These are phyloP conservation scores for Blastosporella zonata DNA, from an alignment of 1,284 basidiomycete species.

Conservation along the genomic window DNA sequence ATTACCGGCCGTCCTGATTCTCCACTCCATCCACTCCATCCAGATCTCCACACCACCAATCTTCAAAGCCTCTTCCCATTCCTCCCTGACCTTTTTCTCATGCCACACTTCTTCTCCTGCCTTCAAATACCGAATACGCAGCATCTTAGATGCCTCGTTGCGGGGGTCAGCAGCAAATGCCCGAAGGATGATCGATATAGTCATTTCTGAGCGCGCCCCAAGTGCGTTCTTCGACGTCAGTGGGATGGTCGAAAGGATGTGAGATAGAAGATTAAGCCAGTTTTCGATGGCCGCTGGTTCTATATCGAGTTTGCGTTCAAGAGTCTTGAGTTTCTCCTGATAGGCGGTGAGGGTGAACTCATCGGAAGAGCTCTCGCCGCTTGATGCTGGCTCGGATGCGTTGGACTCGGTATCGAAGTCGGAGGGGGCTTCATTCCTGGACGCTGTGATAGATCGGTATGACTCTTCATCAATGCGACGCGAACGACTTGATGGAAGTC, in stretches of 20 bases:
- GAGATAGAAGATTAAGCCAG: conserved; percentile 68
- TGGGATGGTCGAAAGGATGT: conserved; percentile 58
- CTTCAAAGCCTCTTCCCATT: conserved; percentile 73
- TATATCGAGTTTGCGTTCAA: conserved; percentile 53
- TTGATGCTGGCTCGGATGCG: conserved; percentile 30
- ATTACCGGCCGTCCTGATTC: conserved; percentile 42
- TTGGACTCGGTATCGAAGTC: conserved; percentile 41
- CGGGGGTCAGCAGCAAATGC: conserved; percentile 55
- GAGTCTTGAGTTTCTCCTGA: conserved; percentile 51
- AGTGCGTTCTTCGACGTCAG: conserved; percentile 60
- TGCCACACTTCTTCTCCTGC: conserved; percentile 74
- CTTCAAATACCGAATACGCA: conserved; percentile 64
- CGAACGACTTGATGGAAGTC: conserved; percentile 41
- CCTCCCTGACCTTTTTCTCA: conserved; percentile 46
- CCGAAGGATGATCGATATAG: conserved; percentile 62
- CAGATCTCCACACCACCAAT: conserved; percentile 51
- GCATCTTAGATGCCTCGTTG: conserved; percentile 45
- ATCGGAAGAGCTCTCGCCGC: conserved; percentile 22
- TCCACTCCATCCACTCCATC: conserved; percentile 79
- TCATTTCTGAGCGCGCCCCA: conserved; percentile 65
- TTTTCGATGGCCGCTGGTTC: conserved; percentile 50
- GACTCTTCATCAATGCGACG: conserved; percentile 35
- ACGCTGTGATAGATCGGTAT: conserved; percentile 49
- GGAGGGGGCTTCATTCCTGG: conserved; percentile 35
- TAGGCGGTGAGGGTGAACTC: conserved; percentile 47